Percentiles rank a stretch among this genome's conserved stretches.
phyloP scores from a whole-genome alignment of 2,329 filamentous ascomycete genomes.

The Colletotrichum endophyticum region DNA sequence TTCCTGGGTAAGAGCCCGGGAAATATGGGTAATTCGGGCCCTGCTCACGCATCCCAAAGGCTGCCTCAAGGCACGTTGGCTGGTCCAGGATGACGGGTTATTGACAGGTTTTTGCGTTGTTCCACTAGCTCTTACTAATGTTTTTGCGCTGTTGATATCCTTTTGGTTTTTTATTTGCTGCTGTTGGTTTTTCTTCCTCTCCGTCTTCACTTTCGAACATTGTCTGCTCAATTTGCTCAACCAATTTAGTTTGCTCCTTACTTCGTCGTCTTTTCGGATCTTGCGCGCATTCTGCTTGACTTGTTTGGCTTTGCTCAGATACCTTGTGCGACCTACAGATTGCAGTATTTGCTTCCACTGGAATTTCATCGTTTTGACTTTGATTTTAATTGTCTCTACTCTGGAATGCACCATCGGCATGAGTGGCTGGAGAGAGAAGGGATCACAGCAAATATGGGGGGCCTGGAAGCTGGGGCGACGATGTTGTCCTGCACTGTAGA shows the following conservation, averaged over 20 bases:
- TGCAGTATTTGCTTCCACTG: conserved; percentile 24
- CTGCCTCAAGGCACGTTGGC: conserved; percentile 51
- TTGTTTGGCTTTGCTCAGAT: conserved; percentile 44
- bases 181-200: conserved; percentile 22
- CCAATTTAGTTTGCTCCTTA: conserved; percentile 17
- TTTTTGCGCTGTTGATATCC: conserved; percentile 23
- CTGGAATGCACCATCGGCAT: conserved; percentile 1
- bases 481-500: not conserved
- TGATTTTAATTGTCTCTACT: not conserved
- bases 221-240: conserved; percentile 12
- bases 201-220: not conserved
- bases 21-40: conserved; percentile 33
- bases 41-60: conserved; percentile 48
- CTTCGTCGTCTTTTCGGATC: conserved; percentile 20
- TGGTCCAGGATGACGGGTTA: conserved; percentile 53
- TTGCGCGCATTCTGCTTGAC: not conserved
- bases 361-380: conserved; percentile 6
- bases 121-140: conserved; percentile 37
- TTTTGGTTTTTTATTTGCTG: conserved; percentile 19
- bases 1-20: conserved; percentile 32
- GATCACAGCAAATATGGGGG: not conserved
- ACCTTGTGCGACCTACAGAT: conserved; percentile 65
- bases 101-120: conserved; percentile 35
- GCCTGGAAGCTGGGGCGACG: not conserved
- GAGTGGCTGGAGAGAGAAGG: not conserved